A percentile compares a stretch with the other conserved stretches of the same genome.
Evolutionary conservation across 176 grass and related monocot genomes (phyloP).

Genomic region (Typha latifolia): DNA sequence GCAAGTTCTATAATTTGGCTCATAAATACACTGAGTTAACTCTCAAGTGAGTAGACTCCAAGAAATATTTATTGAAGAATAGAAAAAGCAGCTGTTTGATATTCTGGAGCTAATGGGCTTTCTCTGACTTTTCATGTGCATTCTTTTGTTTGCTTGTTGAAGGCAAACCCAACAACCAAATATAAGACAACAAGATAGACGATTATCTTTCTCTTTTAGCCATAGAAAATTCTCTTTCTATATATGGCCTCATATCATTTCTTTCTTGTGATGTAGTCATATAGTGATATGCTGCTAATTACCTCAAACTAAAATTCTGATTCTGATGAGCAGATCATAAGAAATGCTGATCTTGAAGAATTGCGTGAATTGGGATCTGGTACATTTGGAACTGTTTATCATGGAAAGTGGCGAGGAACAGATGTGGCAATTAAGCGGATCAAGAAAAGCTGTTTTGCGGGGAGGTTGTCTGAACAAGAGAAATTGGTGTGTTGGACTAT

Average conservation of each 20-base stretch:
- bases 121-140: too few relatives aligned
- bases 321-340: conserved; percentile 57
- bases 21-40: background rate
- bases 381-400: conserved; percentile 92
- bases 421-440: conserved; percentile 98
- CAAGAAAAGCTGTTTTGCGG: conserved; percentile 94
- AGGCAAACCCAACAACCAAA: background rate
- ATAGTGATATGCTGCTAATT: background rate
- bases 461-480: conserved; percentile 78
- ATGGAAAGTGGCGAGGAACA: conserved; percentile 95
- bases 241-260: background rate
- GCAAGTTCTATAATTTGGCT: background rate
- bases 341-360: conserved; percentile 97
- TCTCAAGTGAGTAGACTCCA: background rate
- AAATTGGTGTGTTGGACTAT: conserved; percentile 47
- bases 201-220: too few relatives aligned
- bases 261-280: background rate
- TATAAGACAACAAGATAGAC: too few relatives aligned
- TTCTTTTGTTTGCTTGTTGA: background rate
- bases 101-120: too few relatives aligned
- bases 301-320: background rate
- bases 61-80: too few relatives aligned
- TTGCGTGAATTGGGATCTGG: conserved; percentile 88
- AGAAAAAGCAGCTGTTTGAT: too few relatives aligned
- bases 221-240: background rate